Conservation (phyloP, 176 grass and related monocot genomes). For the sorghum (Sorghum bicolor) region Sorghum_bicolor_NCBIv3 NC_012878.2:58539501-58540000, state of each 20-base stretch:
- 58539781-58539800: neutral
- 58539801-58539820: conserved; percentile 25
- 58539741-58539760: neutral
- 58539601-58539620: conserved; percentile 68
- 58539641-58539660: conserved; percentile 71
- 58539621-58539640: conserved; percentile 81
- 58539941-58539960: conserved; percentile 32
- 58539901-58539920: conserved; percentile 39
- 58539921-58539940: conserved; percentile 40
- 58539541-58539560: conserved; percentile 7
- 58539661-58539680: conserved; percentile 52
- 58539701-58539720: conserved; percentile 22
- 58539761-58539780: neutral
- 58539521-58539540: neutral
- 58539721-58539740: conserved; percentile 30
- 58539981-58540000: conserved; percentile 37
- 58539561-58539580: conserved; percentile 24
- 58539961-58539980: conserved; percentile 35
- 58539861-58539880: conserved; percentile 34
- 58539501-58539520: conserved; percentile 59
- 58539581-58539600: conserved; percentile 42
- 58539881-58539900: conserved; percentile 36
- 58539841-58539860: conserved; percentile 16
- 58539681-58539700: conserved; percentile 18
- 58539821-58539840: conserved; percentile 15